Evolutionary conservation across 441 rosid species (phyloP).

Genomic region (Bocquillonia castaneifolia): DNA sequence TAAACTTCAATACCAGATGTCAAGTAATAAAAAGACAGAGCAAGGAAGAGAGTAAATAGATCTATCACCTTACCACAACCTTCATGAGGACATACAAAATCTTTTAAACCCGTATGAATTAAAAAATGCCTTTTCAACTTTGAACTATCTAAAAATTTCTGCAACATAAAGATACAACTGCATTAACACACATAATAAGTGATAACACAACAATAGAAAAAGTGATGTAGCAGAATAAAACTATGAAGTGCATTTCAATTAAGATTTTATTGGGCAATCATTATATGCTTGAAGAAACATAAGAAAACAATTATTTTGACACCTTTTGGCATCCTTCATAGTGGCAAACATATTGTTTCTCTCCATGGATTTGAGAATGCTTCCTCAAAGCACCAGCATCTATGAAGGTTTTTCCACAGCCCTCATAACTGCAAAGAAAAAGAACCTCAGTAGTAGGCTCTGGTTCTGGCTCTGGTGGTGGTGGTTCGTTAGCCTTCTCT

Average conservation of each 20-base stretch:
- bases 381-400: constrained; percentile 89
- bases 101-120: constrained; percentile 89
- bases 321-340: constrained; percentile 87
- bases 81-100: constrained; percentile 79
- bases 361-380: constrained; percentile 97
- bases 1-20: neutral
- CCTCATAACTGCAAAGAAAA: constrained; percentile 90
- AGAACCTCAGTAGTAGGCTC: constrained; percentile 95
- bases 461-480: constrained; percentile 74
- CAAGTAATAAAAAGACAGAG: neutral
- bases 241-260: neutral
- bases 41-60: constrained; percentile 22
- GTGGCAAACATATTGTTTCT: constrained; percentile 82
- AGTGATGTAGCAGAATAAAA: neutral
- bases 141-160: constrained; percentile 98
- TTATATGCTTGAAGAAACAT: neutral
- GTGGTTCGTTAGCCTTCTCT: constrained; percentile 65
- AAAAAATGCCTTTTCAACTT: constrained; percentile 91
- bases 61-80: constrained; percentile 93
- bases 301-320: neutral
- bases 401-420: constrained; percentile 88
- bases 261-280: neutral
- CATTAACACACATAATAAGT: neutral
- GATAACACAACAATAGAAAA: constrained; percentile 4
- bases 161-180: constrained; percentile 31